These are phyloP conservation scores for Trichoderma asperelloides DNA, from an alignment of 495 filamentous ascomycete species.

Conservation along the genomic window DNA sequence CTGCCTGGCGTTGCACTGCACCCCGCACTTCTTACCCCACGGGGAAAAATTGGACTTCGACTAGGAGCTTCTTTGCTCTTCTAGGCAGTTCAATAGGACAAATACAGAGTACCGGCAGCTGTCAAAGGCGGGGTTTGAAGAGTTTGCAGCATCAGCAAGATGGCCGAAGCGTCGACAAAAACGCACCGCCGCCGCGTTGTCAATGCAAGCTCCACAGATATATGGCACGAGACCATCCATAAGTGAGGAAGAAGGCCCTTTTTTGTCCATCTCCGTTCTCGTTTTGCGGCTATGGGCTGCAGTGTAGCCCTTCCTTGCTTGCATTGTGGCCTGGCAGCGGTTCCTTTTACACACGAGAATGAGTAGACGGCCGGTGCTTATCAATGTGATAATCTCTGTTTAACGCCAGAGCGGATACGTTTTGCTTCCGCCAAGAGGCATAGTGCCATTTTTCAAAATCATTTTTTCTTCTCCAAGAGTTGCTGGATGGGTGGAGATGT, in stretches of 20 bases:
- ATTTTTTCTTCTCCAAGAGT: not conserved
- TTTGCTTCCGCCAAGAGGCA: not conserved
- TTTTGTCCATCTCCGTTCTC: too few relatives aligned
- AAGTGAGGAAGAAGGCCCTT: not conserved
- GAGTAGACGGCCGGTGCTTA: not conserved
- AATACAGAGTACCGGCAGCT: not conserved
- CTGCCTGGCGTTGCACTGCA: not conserved
- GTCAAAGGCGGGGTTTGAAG: not conserved
- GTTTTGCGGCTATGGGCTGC: too few relatives aligned
- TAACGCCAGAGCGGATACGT: not conserved
- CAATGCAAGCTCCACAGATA: not conserved
- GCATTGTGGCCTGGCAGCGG: not conserved
- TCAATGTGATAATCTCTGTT: not conserved
- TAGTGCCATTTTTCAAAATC: not conserved
- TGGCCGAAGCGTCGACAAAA: not conserved
- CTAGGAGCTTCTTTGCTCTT: not conserved
- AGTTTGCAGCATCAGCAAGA: not conserved
- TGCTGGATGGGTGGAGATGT: not conserved
- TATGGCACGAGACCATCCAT: not conserved
- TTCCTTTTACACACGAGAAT: not conserved
- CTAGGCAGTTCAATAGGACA: not conserved
- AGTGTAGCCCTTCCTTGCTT: not conserved
- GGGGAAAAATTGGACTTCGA: not conserved
- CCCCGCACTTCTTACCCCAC: slow-evolving; percentile 8
- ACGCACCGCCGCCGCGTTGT: not conserved